Evolutionary conservation across 768 basidiomycete species (phyloP), one percentile per base, ranked within the genome.

Genomic region (Rhodotorula paludigena): DNA sequence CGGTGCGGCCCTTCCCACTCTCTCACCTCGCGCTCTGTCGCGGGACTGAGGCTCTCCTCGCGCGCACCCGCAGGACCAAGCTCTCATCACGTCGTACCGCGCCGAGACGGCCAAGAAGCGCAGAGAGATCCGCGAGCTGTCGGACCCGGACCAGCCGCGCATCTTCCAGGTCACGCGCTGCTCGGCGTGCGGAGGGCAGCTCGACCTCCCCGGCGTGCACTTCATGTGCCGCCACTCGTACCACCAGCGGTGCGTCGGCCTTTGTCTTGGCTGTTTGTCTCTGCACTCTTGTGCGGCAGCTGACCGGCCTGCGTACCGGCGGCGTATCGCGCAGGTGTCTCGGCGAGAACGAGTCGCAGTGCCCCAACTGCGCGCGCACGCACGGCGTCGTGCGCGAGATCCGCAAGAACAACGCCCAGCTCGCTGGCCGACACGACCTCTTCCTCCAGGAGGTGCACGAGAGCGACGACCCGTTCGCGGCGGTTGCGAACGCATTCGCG

Each of bases 161-260:
- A 88, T 97, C 30, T 96, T 97, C 82, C 92, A 97, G 76, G 89
- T 94, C 67, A 93, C 92, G 14, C 83, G 92, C 48, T 98, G 96
- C 78, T 87, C 93, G 30, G 84, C 87, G 8, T 98, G 96, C 77
- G 84, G 86, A 23, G 90, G 87, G 2, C 90, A 89, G 73, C 84
- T 98, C 66, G 93, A 97, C 77, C 84, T 97, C 16, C 94, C 96
- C 0, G 88, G 85, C 71, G 83, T 98, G 11, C 93, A 98, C 78
- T 98, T 97, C 76, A 96, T 98, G 94, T 99, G 94, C 79, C 87
- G 88, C 74, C 96, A 98, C 77, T 92, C 90, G 68, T 98, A 90
- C 80, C 96, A 99, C 77, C 91, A 94, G 77, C 83, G 92, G 90
- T 90, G 60, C 51, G 79, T 57, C 30, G n/a, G n/a, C n/a, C n/a